phyloP scores from a whole-genome alignment of 257 asterid genomes.

The Rubia yunnanensis region DNA sequence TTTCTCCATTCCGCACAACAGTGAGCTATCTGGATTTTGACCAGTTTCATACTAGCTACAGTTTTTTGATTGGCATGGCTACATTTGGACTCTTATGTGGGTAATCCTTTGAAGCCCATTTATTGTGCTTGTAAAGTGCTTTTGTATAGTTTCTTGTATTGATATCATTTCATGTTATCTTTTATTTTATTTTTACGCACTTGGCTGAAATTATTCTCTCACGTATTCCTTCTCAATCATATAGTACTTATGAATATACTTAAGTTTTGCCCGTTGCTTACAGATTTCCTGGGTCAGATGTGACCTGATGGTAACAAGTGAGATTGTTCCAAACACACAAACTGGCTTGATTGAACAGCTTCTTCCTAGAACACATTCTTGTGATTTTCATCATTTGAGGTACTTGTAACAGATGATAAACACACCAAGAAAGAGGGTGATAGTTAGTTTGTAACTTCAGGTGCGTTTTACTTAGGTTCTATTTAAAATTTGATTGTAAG shows the following conservation, averaged over 20 bases:
- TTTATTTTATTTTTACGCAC: not conserved
- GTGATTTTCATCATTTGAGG: conserved; percentile 11
- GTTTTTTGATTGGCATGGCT: not conserved
- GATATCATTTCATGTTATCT: not conserved
- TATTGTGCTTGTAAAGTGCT: not conserved
- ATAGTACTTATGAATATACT: not conserved
- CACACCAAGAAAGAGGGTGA: not conserved
- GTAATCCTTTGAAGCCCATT: not conserved
- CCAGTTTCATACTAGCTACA: not conserved
- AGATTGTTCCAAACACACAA: not conserved
- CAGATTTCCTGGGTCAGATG: conserved; percentile 13
- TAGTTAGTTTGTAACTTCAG: not conserved
- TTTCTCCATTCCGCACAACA: too few relatives aligned
- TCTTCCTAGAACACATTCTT: conserved; percentile 15
- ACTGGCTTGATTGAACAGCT: conserved; percentile 14
- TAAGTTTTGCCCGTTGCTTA: not conserved
- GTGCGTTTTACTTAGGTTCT: not conserved
- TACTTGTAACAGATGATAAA: not conserved
- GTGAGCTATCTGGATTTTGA: conserved; percentile 2
- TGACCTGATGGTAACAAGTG: conserved; percentile 8
- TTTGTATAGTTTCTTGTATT: not conserved
- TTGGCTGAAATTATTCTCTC: not conserved
- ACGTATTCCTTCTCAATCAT: not conserved
- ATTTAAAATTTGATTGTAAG: not conserved
- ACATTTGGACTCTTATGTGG: not conserved